Conservation (phyloP, 2,329 filamentous ascomycete species). For the Lecanicillium sp. region DNA sequence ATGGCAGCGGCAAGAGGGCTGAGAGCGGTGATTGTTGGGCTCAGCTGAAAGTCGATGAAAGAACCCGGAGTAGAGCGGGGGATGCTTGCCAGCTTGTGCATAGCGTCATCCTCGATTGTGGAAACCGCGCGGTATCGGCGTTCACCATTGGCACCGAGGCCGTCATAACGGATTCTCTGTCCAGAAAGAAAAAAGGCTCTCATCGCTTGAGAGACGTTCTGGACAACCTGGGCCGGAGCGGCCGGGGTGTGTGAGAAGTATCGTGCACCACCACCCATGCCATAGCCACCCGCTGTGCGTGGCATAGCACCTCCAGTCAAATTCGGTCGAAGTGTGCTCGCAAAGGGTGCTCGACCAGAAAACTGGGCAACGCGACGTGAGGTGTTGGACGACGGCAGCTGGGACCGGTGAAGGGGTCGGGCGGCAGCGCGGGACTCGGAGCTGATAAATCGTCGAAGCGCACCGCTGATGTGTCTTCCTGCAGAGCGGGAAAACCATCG, state of each 20-base stretch:
- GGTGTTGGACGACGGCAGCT: slow-evolving; percentile 39
- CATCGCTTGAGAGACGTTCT: slow-evolving; percentile 91
- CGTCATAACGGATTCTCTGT: slow-evolving; percentile 80
- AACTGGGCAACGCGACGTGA: slow-evolving; percentile 49
- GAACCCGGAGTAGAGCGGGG: slow-evolving; percentile 58
- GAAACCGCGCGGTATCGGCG: slow-evolving; percentile 75
- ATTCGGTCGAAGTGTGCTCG: slow-evolving; percentile 81
- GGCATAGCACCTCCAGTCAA: slow-evolving; percentile 80
- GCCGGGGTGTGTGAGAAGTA: slow-evolving; percentile 88
- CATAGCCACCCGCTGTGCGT: slow-evolving; percentile 84
- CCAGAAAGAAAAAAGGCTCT: slow-evolving; percentile 89
- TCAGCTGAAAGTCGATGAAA: slow-evolving; percentile 80
- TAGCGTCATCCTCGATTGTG: slow-evolving; percentile 62
- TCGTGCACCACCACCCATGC: slow-evolving; percentile 61
- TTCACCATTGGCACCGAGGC: slow-evolving; percentile 63
- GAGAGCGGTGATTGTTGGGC: slow-evolving; percentile 83
- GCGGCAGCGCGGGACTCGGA: slow-evolving; percentile 22
- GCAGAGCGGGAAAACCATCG: slow-evolving; percentile 41
- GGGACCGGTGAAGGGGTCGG: slow-evolving; percentile 35
- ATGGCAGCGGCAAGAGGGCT: slow-evolving; percentile 57
- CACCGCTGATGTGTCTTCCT: slow-evolving; percentile 33
- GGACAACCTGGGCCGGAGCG: slow-evolving; percentile 79
- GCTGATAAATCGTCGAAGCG: slow-evolving; percentile 44
- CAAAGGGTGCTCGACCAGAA: slow-evolving; percentile 74
- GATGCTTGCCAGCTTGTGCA: slow-evolving; percentile 55